These are phyloP conservation scores for Hirschfeldia incana DNA, from an alignment of 345 rosid species.

Conservation along the genomic window DNA sequence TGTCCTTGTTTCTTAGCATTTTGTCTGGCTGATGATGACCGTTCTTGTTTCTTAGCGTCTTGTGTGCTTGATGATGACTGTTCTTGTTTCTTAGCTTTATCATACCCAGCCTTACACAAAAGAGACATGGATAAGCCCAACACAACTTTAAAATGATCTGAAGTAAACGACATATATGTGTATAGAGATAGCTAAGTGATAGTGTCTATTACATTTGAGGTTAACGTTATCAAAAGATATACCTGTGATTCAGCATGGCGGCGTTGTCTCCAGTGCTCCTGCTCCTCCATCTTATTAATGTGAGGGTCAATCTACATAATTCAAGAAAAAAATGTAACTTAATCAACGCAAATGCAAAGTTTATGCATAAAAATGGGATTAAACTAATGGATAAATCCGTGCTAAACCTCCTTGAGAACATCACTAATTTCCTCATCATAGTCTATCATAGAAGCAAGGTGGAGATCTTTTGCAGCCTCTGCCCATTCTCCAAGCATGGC, in stretches of 20 bases:
- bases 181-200: neutral
- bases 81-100: conserved; percentile 88
- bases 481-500: conserved; percentile 95
- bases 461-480: conserved; percentile 88
- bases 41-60: no score
- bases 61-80: conserved; percentile 72
- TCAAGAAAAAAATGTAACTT: neutral
- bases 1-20: no score
- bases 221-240: conserved; percentile 1
- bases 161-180: neutral
- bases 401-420: conserved; percentile 74
- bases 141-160: neutral
- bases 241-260: conserved; percentile 95
- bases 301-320: conserved; percentile 80
- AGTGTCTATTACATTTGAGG: neutral
- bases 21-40: no score
- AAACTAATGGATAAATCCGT: no score
- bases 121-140: neutral
- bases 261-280: conserved; percentile 77
- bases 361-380: neutral
- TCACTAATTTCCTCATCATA: conserved; percentile 83
- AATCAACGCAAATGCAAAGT: neutral
- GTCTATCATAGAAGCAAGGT: conserved; percentile 76
- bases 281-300: conserved; percentile 67
- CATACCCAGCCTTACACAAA: conserved; percentile 75